Evolutionary conservation across 495 filamentous ascomycete genomes (phyloP), one percentile per base, ranked within the genome.

Genomic region (Lepraria neglecta): DNA sequence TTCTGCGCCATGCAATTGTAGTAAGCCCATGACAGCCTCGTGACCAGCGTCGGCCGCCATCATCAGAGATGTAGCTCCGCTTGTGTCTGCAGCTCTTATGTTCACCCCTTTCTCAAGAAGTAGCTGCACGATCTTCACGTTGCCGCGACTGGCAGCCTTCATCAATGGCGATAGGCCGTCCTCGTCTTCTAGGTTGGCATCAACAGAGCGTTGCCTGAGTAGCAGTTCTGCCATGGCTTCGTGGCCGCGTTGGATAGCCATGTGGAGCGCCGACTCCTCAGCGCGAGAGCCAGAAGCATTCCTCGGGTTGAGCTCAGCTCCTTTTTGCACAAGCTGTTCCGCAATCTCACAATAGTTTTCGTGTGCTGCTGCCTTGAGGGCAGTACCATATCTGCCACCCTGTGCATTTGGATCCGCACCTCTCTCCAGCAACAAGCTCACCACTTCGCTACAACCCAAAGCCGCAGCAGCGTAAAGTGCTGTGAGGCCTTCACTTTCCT

Each of bases 71-170:
- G 33, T 61, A 28, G 35, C n/a, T 24, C 62, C 62, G 7, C 28
- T 15, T 28, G 6, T 33, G 21, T 58, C 56, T 35, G 15, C 28
- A 0, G 44, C 46, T 3, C 21, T 21, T 17, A 45, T 44, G 46
- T 61, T 35, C 11, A 51, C 65, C 15, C 52, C 62, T 14, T 64
- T 56, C 21, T 47, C 6, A 1, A 65, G 38, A 6, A 67, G 53
- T 3, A 60, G 59, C 11, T 14, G 31, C 14, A 67, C 65, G 30
- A 65, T 40, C 4, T 24, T 11, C n/a, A 15, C 33, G 47, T 61
- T 31, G 28, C 65, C 65, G 4, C 46, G 42, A 43, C 1, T 11
- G 15, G 35, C 59, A 19, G 65, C 62, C 14, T 33, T 47, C 24
- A 51, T 21, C 38, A 65, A 48, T n/a, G 62, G 50, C 0, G 58